phyloP scores from a whole-genome alignment of 2,329 filamentous ascomycete species.

The Fusarium sp. region DNA sequence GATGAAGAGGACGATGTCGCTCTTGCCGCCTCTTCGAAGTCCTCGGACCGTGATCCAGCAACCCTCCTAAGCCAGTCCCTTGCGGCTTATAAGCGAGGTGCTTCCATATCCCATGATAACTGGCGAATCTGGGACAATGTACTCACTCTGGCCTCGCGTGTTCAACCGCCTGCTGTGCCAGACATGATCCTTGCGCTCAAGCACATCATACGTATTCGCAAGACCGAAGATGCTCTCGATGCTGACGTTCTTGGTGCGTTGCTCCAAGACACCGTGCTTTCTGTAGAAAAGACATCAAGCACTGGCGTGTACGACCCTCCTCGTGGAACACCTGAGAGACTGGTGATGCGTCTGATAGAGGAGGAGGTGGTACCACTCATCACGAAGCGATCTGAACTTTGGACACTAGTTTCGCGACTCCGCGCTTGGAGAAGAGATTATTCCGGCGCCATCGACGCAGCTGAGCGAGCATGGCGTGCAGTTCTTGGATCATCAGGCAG shows the following conservation, averaged over 20 bases:
- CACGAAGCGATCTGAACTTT: conserved; percentile 81
- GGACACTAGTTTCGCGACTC: conserved; percentile 78
- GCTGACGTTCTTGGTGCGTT: conserved; percentile 77
- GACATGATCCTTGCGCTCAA: conserved; percentile 82
- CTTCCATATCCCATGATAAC: conserved; percentile 84
- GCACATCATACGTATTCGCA: conserved; percentile 80
- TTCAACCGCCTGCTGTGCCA: conserved; percentile 77
- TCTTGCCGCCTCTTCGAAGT: conserved; percentile 32
- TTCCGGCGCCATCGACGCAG: conserved; percentile 78
- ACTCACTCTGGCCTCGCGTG: conserved; percentile 83
- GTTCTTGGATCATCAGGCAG: conserved; percentile 66
- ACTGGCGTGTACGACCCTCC: conserved; percentile 53
- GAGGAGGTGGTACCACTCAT: conserved; percentile 83
- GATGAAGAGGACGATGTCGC: conserved; percentile 51
- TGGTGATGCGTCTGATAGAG: conserved; percentile 80
- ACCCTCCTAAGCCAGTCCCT: conserved; percentile 80
- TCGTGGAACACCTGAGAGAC: conserved; percentile 70
- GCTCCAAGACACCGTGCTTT: conserved; percentile 75
- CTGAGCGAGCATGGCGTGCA: conserved; percentile 91
- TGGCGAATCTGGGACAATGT: conserved; percentile 98
- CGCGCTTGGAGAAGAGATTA: conserved; percentile 80
- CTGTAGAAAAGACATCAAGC: conserved; percentile 52
- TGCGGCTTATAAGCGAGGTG: conserved; percentile 87
- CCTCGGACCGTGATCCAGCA: conserved; percentile 62
- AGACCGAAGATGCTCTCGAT: conserved; percentile 84